Evolutionary conservation across 2,329 filamentous ascomycete genomes (phyloP).

Genomic region (Alternaria arborescens): DNA sequence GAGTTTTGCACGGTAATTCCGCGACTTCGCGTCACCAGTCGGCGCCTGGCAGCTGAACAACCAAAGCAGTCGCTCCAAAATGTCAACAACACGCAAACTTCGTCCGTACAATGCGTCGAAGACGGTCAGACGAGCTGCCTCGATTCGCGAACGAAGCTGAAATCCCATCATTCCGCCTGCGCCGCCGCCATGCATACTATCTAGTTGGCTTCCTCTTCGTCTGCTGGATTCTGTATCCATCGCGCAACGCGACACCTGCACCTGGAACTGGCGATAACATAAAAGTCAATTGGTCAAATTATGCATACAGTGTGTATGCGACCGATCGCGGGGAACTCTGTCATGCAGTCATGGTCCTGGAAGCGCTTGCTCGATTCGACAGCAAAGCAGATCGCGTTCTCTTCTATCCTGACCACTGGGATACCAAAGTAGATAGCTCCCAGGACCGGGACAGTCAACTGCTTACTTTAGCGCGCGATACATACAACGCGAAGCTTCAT

Average conservation of each 20-base stretch:
- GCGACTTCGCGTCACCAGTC: constrained; percentile 13
- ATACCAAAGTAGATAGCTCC: constrained; percentile 37
- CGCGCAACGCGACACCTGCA: constrained; percentile 10
- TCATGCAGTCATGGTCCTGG: constrained; percentile 56
- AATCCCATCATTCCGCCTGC: constrained; percentile 29
- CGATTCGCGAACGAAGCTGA: constrained; percentile 34
- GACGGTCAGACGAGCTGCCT: constrained; percentile 48
- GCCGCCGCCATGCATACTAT: constrained; percentile 42
- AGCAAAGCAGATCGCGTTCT: constrained; percentile 58
- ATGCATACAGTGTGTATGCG: constrained; percentile 56
- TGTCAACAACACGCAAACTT: constrained; percentile 12
- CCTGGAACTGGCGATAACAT: constrained; percentile 15
- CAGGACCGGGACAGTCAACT: constrained; percentile 56
- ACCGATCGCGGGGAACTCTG: constrained; percentile 55
- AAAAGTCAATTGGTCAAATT: constrained; percentile 50
- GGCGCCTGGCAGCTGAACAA: neutral
- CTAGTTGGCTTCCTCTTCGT: constrained; percentile 37
- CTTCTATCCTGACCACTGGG: constrained; percentile 55
- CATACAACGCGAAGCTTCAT: constrained; percentile 60
- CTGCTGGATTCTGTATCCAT: constrained; percentile 41
- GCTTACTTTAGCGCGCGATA: constrained; percentile 58
- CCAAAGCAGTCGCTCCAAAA: constrained; percentile 9
- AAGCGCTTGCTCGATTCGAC: constrained; percentile 52
- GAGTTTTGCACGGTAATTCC: constrained; percentile 8
- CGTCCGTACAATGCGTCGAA: constrained; percentile 42